Evolutionary conservation across 352 stramenopile species (phyloP), one percentile per base, ranked within the genome.

Genomic region (Plasmopara viticola): DNA sequence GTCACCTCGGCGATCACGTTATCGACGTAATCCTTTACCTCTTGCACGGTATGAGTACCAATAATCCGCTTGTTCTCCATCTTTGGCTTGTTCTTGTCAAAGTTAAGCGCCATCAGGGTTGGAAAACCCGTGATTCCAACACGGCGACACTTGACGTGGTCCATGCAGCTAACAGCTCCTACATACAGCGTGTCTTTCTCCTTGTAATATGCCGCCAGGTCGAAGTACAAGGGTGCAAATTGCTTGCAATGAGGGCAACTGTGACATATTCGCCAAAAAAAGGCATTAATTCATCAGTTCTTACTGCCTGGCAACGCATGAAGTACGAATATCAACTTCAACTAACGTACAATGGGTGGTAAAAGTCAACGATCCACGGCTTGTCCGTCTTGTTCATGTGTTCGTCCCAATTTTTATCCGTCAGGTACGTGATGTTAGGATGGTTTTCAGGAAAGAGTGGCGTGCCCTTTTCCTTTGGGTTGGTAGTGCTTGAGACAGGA

Each of bases 341-440:
- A n/a, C 20, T 25, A 28, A 71, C 78, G 59, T 78, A 92, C 81
- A 88, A 92, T 7, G 81, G 81, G 56, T 92, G 81, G 59, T 92
- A 92, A 58, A 92, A 92, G 66, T 92, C 78, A 20, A 92, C 70
- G 44, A 92, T 61, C 81, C 81, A 92, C 28, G 81, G 81, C 46
- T 85, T 84, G 63, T 86, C 74, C 40, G 78, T 87, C 63, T 85
- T 77, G 51, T 62, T 51, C 64, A 86, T 75, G 62, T 80, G 71
- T 38, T 72, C 56, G 62, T 90, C 72, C 72, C 75, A 92, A 68
- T 92, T 92, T 39, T 80, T 68, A 66, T 92, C 81, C 41, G 81
- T 92, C 57, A 92, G 67, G 68, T 78, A 92, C 64, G 81, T 92
- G 68, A 92, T 80, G 60, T 92, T 92, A 6, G 81, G 78, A 64